These are phyloP conservation scores for Chenopodium quinoa DNA, from an alignment of 148 eudicot species.

Conservation along the genomic window DNA sequence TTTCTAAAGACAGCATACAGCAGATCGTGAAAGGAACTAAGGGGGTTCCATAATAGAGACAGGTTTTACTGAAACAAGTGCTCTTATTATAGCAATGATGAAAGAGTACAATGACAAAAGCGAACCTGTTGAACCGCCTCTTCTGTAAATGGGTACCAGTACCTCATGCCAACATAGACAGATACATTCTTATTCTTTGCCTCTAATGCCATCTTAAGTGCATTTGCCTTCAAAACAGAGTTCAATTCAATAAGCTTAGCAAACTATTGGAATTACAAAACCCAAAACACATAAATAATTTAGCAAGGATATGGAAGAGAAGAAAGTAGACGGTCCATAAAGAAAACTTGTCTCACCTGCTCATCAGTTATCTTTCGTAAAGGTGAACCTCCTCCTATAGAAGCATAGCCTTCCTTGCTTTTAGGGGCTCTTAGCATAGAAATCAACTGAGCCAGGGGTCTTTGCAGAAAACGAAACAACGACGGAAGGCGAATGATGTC, in stretches of 20 bases:
- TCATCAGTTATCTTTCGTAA: slow-evolving; percentile 89
- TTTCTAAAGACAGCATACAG: not conserved
- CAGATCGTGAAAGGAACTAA: not conserved
- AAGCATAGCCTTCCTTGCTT: slow-evolving; percentile 96
- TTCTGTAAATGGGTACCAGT: slow-evolving; percentile 98
- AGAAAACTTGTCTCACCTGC: slow-evolving; percentile 48
- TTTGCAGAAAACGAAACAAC: slow-evolving; percentile 79
- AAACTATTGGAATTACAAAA: not conserved
- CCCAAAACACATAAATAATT: not conserved
- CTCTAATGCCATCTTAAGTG: slow-evolving; percentile 65
- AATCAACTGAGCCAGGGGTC: slow-evolving; percentile 83
- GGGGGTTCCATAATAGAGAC: not conserved
- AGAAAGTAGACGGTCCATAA: not conserved
- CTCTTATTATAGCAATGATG: not conserved
- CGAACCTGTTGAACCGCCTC: slow-evolving; percentile 84
- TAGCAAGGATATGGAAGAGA: not conserved
- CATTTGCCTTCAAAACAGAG: slow-evolving; percentile 58
- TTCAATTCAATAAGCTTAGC: slow-evolving; percentile 7
- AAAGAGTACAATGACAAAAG: not conserved
- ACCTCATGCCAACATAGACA: slow-evolving; percentile 95
- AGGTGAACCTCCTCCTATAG: slow-evolving; percentile 98
- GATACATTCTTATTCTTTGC: slow-evolving; percentile 60
- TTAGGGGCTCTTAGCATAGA: slow-evolving; percentile 85
- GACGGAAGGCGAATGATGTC: slow-evolving; percentile 95
- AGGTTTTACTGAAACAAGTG: not conserved